phyloP scores from a whole-genome alignment of 345 rosid species.

The Cardamine chenopodiifolia region DNA sequence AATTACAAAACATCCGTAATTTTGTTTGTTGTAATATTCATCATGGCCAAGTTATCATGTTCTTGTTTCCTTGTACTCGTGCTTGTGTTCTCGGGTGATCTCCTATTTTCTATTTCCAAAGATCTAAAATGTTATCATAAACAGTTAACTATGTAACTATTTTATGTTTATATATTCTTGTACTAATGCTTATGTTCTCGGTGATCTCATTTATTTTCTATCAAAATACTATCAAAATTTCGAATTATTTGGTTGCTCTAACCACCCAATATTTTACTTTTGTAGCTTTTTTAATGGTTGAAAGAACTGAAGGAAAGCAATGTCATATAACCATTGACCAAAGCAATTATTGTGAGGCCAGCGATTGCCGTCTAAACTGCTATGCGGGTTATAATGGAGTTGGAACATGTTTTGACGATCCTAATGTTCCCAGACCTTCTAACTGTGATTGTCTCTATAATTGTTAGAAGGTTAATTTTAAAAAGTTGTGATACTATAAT shows the following conservation, averaged over 20 bases:
- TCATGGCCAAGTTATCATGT: conserved; percentile 25
- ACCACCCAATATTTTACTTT: not conserved
- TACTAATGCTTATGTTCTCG: not conserved
- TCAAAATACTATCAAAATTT: not conserved
- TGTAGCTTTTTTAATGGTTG: conserved; percentile 13
- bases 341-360: no score
- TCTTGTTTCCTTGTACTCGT: conserved; percentile 1
- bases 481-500: not conserved
- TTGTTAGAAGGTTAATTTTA: conserved; percentile 1
- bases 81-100: conserved; percentile 29
- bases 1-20: not conserved
- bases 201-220: not conserved
- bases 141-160: not conserved
- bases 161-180: not conserved
- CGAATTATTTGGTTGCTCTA: not conserved
- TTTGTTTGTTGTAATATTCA: conserved; percentile 2
- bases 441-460: conserved; percentile 32
- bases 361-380: conserved; percentile 15
- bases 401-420: conserved; percentile 36
- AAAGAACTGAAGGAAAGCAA: conserved; percentile 8
- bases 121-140: not conserved
- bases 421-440: conserved; percentile 17
- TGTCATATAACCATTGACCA: conserved; percentile 10
- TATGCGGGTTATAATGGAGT: conserved; percentile 10
- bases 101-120: not conserved